These are phyloP conservation scores for Penicillium vulpinum DNA, from an alignment of 2,329 filamentous ascomycete species.

Conservation along the genomic window DNA sequence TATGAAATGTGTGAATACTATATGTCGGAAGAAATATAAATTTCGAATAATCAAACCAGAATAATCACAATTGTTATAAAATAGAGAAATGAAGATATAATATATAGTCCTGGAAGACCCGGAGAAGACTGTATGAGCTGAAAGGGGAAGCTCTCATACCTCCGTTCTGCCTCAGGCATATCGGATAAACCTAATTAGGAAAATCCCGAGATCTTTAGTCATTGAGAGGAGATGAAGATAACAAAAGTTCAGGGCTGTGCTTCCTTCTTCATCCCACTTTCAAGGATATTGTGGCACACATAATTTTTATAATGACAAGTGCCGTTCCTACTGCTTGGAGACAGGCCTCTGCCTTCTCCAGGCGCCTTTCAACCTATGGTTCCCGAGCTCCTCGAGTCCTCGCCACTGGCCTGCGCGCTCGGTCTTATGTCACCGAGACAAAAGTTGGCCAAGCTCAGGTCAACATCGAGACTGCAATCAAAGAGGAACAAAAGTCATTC, in stretches of 20 bases:
- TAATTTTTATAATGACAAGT: slow-evolving; percentile 57
- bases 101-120: background rate
- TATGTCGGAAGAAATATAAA: background rate
- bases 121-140: background rate
- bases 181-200: slow-evolving; percentile 22
- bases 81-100: background rate
- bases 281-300: slow-evolving; percentile 20
- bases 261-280: slow-evolving; percentile 25
- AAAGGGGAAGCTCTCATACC: background rate
- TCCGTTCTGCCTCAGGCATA: slow-evolving; percentile 2
- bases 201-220: slow-evolving; percentile 22
- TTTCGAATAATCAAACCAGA: background rate
- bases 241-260: slow-evolving; percentile 16
- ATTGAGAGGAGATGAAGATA: slow-evolving; percentile 12
- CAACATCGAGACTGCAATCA: slow-evolving; percentile 77
- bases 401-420: slow-evolving; percentile 37
- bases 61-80: background rate
- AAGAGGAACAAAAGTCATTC: slow-evolving; percentile 81
- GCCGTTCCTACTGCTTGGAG: slow-evolving; percentile 69
- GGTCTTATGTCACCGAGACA: slow-evolving; percentile 81
- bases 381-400: slow-evolving; percentile 46
- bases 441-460: slow-evolving; percentile 71
- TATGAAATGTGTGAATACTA: background rate
- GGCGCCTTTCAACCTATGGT: slow-evolving; percentile 47
- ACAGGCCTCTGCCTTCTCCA: slow-evolving; percentile 66